Conservation (phyloP, 129 eudicot species). For the Lonicera japonica region DNA sequence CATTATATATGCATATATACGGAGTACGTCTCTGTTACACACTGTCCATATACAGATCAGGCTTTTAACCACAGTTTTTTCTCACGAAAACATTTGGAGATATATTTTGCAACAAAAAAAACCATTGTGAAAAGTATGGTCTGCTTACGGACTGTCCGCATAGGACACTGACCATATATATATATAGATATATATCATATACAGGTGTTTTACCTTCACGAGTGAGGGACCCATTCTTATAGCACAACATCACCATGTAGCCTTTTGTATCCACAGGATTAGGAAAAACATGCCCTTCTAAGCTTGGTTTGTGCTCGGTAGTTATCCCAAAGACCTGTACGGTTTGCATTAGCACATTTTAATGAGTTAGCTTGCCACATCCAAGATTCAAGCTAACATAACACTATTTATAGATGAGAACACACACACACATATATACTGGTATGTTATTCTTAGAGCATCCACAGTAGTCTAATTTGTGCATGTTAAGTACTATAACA, state of each 20-base stretch:
- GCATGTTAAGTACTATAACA: too few relatives aligned
- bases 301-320: slow-evolving; percentile 58
- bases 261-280: slow-evolving; percentile 82
- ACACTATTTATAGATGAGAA: background rate
- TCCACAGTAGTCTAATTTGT: too few relatives aligned
- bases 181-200: background rate
- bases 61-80: too few relatives aligned
- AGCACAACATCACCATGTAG: slow-evolving; percentile 91
- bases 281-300: slow-evolving; percentile 91
- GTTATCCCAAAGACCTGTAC: slow-evolving; percentile 83
- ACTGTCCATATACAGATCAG: too few relatives aligned
- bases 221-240: slow-evolving; percentile 87
- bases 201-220: slow-evolving; percentile 64
- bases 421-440: background rate
- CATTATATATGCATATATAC: background rate
- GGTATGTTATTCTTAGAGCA: background rate
- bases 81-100: too few relatives aligned
- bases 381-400: background rate
- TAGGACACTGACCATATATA: background rate
- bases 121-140: too few relatives aligned
- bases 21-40: too few relatives aligned
- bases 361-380: background rate
- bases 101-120: too few relatives aligned
- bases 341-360: background rate
- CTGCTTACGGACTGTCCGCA: too few relatives aligned